These are phyloP conservation scores for Fusarium verticillioides DNA, from an alignment of 2,329 filamentous ascomycete genomes.

Conservation along the genomic window DNA sequence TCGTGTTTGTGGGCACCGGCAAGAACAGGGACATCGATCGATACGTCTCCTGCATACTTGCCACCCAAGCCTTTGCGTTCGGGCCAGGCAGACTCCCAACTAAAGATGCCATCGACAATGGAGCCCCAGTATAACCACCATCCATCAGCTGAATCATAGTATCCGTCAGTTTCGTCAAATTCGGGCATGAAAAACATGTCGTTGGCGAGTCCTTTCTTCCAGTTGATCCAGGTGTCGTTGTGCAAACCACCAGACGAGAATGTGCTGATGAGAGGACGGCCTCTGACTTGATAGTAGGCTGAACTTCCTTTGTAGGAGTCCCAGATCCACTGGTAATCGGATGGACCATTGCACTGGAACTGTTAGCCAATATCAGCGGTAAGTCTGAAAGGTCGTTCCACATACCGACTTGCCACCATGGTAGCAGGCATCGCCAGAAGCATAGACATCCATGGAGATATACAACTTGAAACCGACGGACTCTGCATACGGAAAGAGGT, in stretches of 20 bases:
- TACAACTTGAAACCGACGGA: not conserved
- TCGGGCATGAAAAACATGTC: not conserved
- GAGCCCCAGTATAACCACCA: not conserved
- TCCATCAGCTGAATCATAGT: not conserved
- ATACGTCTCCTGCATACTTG: not conserved
- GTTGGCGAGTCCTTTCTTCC: not conserved
- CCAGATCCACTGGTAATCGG: not conserved
- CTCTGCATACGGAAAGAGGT: not conserved
- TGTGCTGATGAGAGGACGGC: not conserved
- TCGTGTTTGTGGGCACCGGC: not conserved
- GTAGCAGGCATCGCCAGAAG: not conserved
- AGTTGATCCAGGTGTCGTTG: not conserved
- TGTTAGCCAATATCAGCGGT: not conserved
- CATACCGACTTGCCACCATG: not conserved
- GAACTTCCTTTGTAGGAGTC: not conserved
- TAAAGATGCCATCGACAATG: not conserved
- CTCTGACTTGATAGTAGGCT: not conserved
- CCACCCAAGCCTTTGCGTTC: not conserved
- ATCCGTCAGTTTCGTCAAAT: not conserved
- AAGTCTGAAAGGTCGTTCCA: rapidly evolving
- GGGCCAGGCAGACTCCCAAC: not conserved
- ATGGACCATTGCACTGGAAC: not conserved
- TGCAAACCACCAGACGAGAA: not conserved
- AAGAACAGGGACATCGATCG: not conserved
- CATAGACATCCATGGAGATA: not conserved